Conservation (phyloP, 106 monocot species). For the Phalaenopsis equestris region DNA sequence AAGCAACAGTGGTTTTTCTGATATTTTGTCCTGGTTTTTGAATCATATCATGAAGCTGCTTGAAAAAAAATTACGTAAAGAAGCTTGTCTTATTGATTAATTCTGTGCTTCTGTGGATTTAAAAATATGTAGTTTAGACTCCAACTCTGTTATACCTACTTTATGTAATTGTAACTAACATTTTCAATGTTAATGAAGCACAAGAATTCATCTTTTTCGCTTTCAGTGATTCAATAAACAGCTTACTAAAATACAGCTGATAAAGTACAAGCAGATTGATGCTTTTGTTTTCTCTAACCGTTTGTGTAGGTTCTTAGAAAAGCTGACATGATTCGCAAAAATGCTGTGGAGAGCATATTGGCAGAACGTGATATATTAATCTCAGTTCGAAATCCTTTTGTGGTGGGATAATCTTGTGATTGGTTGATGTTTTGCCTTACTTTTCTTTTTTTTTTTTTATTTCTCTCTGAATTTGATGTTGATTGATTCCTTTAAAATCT, state of each 20-base stretch:
- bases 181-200: not conserved
- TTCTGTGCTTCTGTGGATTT: not conserved
- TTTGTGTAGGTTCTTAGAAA: conserved; percentile 84
- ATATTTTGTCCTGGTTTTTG: not conserved
- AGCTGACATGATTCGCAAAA: conserved; percentile 99
- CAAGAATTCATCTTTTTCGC: not conserved
- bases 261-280: not conserved
- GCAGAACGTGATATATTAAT: conserved; percentile 97
- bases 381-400: conserved; percentile 96
- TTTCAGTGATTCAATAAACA: not conserved
- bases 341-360: conserved; percentile 99
- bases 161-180: not conserved
- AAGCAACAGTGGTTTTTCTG: not conserved
- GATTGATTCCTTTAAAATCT: conserved; percentile 6
- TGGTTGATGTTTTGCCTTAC: not conserved
- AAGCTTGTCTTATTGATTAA: not conserved
- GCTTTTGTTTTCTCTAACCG: not conserved
- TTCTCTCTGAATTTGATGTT: conserved; percentile 6
- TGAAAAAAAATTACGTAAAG: not conserved
- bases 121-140: not conserved
- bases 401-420: conserved; percentile 40
- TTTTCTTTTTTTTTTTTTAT: not conserved
- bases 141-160: not conserved
- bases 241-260: not conserved
- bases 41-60: not conserved